phyloP scores from a whole-genome alignment of 306 rosid species.

The Cucurbita ficifolia region DNA sequence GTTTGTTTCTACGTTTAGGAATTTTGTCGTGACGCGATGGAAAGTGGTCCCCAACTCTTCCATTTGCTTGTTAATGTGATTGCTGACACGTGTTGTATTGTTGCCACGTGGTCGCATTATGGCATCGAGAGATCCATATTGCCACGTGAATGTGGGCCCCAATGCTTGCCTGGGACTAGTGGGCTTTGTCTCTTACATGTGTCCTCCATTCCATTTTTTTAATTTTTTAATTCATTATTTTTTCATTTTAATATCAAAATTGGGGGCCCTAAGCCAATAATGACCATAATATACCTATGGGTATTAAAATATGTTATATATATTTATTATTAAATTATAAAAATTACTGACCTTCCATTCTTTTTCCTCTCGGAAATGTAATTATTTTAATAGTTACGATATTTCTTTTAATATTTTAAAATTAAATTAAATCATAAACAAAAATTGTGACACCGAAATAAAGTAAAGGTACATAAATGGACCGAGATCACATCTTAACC shows the following conservation, averaged over 20 bases:
- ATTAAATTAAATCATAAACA: too few species aligned
- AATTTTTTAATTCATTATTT: neutral
- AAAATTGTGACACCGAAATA: too few species aligned
- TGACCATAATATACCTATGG: neutral
- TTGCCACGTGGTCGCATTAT: neutral
- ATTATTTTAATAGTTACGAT: too few species aligned
- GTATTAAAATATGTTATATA: neutral
- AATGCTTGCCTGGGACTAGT: neutral
- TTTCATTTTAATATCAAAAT: neutral
- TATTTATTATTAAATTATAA: too few species aligned
- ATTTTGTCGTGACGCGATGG: neutral
- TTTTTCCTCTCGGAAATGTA: too few species aligned
- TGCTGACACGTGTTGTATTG: neutral
- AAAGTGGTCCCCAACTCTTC: neutral
- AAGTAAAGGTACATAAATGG: too few species aligned
- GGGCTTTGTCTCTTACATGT: neutral
- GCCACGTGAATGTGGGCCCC: slow-evolving; percentile 4
- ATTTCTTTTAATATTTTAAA: neutral
- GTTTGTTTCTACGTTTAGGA: neutral
- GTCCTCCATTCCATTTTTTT: neutral
- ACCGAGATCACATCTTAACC: too few species aligned
- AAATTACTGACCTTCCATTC: too few species aligned
- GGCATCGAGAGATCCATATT: neutral
- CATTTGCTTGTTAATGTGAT: neutral
- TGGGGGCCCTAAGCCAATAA: neutral